Conservation (phyloP, 2,329 filamentous ascomycete genomes). For the Verticillium albo-atrum region DNA sequence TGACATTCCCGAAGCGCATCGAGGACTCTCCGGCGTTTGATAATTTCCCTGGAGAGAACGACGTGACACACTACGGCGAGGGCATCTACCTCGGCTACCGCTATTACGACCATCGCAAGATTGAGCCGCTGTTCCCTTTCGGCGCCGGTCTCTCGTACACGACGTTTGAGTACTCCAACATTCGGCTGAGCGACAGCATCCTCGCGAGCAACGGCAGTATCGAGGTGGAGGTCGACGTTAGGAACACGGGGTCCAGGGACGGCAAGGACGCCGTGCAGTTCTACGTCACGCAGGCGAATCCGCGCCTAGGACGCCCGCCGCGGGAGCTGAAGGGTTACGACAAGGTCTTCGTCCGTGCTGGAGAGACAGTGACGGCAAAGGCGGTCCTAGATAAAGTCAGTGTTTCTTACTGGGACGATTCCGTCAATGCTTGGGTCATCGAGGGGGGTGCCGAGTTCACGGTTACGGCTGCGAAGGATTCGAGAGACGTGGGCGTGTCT, state of each 20-base stretch:
- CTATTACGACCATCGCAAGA: constrained; percentile 47
- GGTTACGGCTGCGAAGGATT: constrained; percentile 16
- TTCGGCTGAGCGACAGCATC: background rate
- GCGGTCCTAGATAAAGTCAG: constrained; percentile 21
- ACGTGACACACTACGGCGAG: constrained; percentile 55
- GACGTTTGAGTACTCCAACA: constrained; percentile 37
- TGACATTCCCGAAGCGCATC: constrained; percentile 57
- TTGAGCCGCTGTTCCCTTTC: constrained; percentile 54
- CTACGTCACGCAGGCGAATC: constrained; percentile 20
- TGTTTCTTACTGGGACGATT: constrained; percentile 4
- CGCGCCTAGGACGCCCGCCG: constrained; percentile 37
- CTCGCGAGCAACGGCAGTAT: background rate
- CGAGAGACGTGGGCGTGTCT: constrained; percentile 1
- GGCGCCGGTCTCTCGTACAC: constrained; percentile 66
- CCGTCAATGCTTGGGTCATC: constrained; percentile 15
- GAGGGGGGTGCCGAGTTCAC: constrained; percentile 19
- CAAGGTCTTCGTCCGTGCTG: constrained; percentile 32
- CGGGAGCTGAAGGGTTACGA: constrained; percentile 40
- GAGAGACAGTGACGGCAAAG: constrained; percentile 24
- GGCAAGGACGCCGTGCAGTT: constrained; percentile 24
- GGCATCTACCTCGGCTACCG: constrained; percentile 65
- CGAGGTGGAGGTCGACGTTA: constrained; percentile 40
- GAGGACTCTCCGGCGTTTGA: constrained; percentile 67
- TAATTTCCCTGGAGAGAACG: constrained; percentile 52
- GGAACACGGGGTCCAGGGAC: constrained; percentile 16